Evolutionary conservation across 2,329 filamentous ascomycete species (phyloP).

Genomic region (Fusarium sp.): DNA sequence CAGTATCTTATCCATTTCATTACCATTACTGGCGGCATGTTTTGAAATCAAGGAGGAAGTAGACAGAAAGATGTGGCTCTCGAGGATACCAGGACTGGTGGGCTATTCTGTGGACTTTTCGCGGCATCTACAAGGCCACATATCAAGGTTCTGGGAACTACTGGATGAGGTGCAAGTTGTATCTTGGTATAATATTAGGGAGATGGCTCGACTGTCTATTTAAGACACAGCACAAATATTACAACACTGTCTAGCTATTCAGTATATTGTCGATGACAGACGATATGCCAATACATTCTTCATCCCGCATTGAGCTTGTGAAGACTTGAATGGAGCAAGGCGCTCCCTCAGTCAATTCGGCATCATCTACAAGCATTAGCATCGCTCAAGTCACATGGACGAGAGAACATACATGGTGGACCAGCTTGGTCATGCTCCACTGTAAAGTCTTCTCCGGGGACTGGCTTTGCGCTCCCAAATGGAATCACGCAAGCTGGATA

Average conservation of each 20-base stretch:
- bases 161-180: not conserved
- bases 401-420: conserved; percentile 12
- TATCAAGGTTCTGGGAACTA: not conserved
- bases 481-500: conserved; percentile 61
- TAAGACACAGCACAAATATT: not conserved
- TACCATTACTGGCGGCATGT: conserved; percentile 34
- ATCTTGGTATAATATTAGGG: not conserved
- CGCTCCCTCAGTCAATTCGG: conserved; percentile 51
- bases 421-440: conserved; percentile 17
- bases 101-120: conserved; percentile 2
- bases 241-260: not conserved
- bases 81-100: not conserved
- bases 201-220: not conserved
- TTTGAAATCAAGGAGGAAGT: conserved; percentile 32
- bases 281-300: conserved; percentile 50
- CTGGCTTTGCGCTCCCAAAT: conserved; percentile 47
- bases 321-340: conserved; percentile 58
- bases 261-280: conserved; percentile 19
- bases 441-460: conserved; percentile 11
- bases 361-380: too few relatives aligned
- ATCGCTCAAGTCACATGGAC: too few relatives aligned
- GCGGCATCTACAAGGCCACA: not conserved
- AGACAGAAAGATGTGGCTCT: conserved; percentile 14
- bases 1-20: not conserved
- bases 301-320: conserved; percentile 56